Evolutionary conservation across 1,284 basidiomycete genomes (phyloP).

Genomic region (Trametes sp.): DNA sequence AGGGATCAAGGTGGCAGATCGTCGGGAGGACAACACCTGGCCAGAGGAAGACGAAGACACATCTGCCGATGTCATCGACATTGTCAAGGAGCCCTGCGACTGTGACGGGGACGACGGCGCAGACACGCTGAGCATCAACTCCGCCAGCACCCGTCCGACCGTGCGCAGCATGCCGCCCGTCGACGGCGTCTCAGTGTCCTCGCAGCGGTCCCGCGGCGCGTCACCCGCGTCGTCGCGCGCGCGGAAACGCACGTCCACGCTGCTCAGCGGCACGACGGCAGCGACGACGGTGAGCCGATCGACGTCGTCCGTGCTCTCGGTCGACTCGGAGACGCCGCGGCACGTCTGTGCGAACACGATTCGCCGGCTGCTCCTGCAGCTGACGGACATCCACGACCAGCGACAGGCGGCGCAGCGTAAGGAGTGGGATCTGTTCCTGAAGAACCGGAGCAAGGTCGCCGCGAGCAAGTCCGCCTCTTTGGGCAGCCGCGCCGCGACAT

Average conservation of each 20-base stretch:
- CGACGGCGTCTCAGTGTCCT: constrained; percentile 27
- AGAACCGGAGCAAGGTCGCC: constrained; percentile 62
- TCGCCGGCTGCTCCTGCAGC: constrained; percentile 77
- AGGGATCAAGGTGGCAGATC: constrained; percentile 86
- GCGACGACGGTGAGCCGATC: constrained; percentile 34
- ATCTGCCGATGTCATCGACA: constrained; percentile 52
- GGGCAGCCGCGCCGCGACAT: constrained; percentile 37
- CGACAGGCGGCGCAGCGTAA: constrained; percentile 78
- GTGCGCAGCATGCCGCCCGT: constrained; percentile 28
- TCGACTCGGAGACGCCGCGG: constrained; percentile 65
- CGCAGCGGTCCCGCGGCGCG: constrained; percentile 44
- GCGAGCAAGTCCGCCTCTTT: constrained; percentile 42
- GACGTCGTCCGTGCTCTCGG: constrained; percentile 59
- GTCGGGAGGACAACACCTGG: constrained; percentile 79
- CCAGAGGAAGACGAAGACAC: constrained; percentile 62
- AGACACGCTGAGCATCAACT: constrained; percentile 37
- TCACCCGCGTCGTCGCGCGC: constrained; percentile 62
- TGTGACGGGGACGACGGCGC: constrained; percentile 52
- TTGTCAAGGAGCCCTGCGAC: constrained; percentile 65
- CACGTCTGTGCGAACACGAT: constrained; percentile 83
- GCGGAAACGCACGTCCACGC: constrained; percentile 52
- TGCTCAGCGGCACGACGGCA: constrained; percentile 42
- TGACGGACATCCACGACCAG: constrained; percentile 88
- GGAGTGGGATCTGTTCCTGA: constrained; percentile 92
- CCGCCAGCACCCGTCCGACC: constrained; percentile 38